Base-by-base conservation (phyloP, 768 basidiomycete genomes). In the Pisolithus sp. region DNA sequence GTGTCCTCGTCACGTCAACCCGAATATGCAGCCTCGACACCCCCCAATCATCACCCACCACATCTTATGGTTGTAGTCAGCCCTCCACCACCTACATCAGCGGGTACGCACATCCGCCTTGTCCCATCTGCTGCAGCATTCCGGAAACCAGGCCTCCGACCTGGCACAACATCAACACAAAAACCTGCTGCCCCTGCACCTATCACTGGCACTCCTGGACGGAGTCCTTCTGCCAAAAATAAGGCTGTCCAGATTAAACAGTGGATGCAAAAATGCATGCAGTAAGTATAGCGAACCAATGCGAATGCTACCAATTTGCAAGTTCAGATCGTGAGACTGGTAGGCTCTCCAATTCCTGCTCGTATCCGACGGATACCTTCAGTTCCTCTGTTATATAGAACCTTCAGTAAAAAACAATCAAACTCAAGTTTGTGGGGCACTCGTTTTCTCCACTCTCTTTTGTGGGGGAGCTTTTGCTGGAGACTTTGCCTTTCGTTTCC, bases 331-430 rank as follows among this genome's bases (percentile, higher is more conserved):
- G 77, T 36, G 73, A 74, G 42, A 82, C 68, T 38, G 80, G 79
- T 48, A 80, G 65, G 57, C 76, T 83, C 63, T 86, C 91, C 68
- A 87, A 76, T 72, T 96, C 94, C 66, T 90, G 82, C 68, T 98
- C 94, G 81, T 96, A 96, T 69, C 96, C 95, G 61, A 98, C 86
- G 66, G 97, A 91, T 62, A 98, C 86, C 57, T 85, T 76, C 13
- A 91, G 86, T 18, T 84, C 88, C 62, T 76, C 85, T 85, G 66
- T 30, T 9, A 10, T 9, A 54, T 38, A 42, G 38, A 46, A 21
- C 17, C 21, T 30, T 66, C 46, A 65, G 58, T 40, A 42, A 26
- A 47, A 48, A 48, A 23, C n/a, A 3, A 31, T 21, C 45, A 28
- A 45, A 41, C 42, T n/a, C 17, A 46, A 7, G 18, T 13, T 5